Evolutionary conservation across 2,329 filamentous ascomycete genomes (phyloP).

Genomic region (Apiospora malaysiana): DNA sequence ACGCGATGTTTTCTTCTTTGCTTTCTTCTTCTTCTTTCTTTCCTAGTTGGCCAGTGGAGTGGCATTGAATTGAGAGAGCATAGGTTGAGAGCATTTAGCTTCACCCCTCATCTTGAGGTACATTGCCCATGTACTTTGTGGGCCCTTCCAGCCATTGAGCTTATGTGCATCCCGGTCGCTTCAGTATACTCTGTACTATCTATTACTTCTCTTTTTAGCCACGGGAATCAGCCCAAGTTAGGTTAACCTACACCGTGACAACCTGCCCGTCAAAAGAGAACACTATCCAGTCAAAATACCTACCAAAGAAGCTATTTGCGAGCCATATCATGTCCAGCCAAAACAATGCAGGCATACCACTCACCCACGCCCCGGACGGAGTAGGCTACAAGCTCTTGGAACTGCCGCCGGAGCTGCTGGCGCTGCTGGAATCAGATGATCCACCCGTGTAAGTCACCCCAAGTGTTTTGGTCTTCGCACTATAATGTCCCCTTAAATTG

Average conservation of each 20-base stretch:
- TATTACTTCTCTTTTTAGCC: slow-evolving; percentile 1
- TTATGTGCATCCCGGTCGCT: neutral
- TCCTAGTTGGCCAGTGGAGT: neutral
- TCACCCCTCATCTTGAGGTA: neutral
- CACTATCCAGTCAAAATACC: neutral
- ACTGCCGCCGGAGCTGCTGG: slow-evolving; percentile 63
- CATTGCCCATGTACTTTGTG: neutral
- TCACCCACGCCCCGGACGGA: slow-evolving; percentile 55
- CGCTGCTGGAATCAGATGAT: slow-evolving; percentile 58
- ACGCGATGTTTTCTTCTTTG: neutral
- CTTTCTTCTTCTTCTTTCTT: neutral
- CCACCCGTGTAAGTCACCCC: slow-evolving; percentile 55
- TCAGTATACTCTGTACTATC: neutral
- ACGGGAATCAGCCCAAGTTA: neutral
- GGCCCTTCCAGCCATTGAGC: neutral
- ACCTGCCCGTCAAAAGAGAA: neutral
- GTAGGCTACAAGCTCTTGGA: slow-evolving; percentile 66
- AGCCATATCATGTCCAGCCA: slow-evolving; percentile 37
- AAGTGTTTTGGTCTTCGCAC: neutral
- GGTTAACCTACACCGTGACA: neutral
- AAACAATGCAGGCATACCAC: slow-evolving; percentile 50
- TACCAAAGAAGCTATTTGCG: neutral
- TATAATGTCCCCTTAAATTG: slow-evolving; percentile 27
- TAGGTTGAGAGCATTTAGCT: neutral
- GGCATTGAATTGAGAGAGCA: too few relatives aligned